Base-by-base conservation (phyloP, 1,284 basidiomycete genomes). In the Phlebopus sp. region DNA sequence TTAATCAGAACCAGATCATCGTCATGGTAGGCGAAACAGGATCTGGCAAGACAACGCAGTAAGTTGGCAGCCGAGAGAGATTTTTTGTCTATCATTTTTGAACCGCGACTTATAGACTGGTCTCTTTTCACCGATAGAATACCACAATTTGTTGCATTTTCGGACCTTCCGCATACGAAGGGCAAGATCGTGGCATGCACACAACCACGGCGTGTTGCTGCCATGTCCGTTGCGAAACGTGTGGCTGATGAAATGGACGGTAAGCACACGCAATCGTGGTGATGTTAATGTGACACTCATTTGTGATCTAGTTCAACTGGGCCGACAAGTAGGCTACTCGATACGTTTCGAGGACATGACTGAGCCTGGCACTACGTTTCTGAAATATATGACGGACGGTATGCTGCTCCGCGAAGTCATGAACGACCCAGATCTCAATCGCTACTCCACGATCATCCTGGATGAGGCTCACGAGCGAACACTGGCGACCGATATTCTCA, bases 271-370 rank as follows among this genome's bases (percentile, higher is more conserved):
- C 25, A 2, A 5, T 23, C 15, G 2, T 31, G 19, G 34, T 10
- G 21, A n/a, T n/a, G n/a, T n/a, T 19, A n/a, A 19, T 9, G 23
- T n/a, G 7, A 36, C 30, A 2, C 47, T 56, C 3, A 62, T 47
- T n/a, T 37, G 19, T 31, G 5, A 37, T 40, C 2, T 55, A 92
- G 92, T 98, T 11, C 79, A 86, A 69, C 84, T 97, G 9, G 93
- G 92, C 46, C 87, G 91, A 66, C 85, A 97, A 59, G 96, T 99
- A 55, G 97, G 97, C 55, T 99, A 99, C 71, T 93, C 92, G 3
- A 98, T 98, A 62, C 92, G 97, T 66, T 99, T 99, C 70, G 96
- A 99, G 69, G 96, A 99, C 66, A 92, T 94, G 86, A 97, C 95
- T 9, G 89, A 93, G 55, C 80, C 82, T 0, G 90, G 90, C 0